Evolutionary conservation across 306 rosid genomes (phyloP).

Genomic region (Lithocarpus polystachyus): DNA sequence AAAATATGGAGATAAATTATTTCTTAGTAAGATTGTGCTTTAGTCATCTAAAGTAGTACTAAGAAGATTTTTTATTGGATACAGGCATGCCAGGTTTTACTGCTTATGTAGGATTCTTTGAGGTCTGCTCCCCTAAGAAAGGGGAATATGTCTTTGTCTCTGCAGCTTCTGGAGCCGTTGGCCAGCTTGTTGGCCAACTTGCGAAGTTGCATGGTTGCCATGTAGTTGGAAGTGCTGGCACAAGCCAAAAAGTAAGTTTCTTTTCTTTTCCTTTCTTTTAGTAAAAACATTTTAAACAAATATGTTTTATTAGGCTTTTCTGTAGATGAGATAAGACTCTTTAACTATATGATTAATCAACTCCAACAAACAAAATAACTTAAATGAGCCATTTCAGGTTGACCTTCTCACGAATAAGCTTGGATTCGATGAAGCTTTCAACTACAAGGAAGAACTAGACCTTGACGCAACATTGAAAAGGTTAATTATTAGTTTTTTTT

Average conservation of each 20-base stretch:
- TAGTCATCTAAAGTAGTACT: neutral
- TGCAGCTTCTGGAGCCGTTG: slow-evolving; percentile 54
- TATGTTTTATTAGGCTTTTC: slow-evolving; percentile 26
- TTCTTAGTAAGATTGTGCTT: neutral
- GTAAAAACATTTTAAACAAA: neutral
- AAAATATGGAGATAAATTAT: neutral
- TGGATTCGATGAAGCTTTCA: slow-evolving; percentile 39
- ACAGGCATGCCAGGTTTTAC: slow-evolving; percentile 56
- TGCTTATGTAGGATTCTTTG: slow-evolving; percentile 50
- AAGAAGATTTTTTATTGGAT: neutral
- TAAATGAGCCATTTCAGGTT: slow-evolving; percentile 27
- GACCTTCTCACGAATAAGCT: slow-evolving; percentile 49
- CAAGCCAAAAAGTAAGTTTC: slow-evolving; percentile 38
- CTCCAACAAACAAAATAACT: neutral
- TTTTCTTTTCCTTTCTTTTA: neutral
- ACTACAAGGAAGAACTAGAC: slow-evolving; percentile 28
- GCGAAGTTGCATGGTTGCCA: slow-evolving; percentile 59
- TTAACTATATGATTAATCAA: neutral
- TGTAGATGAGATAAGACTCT: slow-evolving; percentile 46
- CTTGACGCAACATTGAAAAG: slow-evolving; percentile 14
- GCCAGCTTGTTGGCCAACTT: slow-evolving; percentile 56
- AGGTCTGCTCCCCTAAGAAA: slow-evolving; percentile 45
- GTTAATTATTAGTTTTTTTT: neutral
- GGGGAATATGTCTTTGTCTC: slow-evolving; percentile 55
- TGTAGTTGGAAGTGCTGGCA: slow-evolving; percentile 67